These are phyloP conservation scores for Salix suchowensis DNA, from an alignment of 345 rosid species.

Conservation along the genomic window DNA sequence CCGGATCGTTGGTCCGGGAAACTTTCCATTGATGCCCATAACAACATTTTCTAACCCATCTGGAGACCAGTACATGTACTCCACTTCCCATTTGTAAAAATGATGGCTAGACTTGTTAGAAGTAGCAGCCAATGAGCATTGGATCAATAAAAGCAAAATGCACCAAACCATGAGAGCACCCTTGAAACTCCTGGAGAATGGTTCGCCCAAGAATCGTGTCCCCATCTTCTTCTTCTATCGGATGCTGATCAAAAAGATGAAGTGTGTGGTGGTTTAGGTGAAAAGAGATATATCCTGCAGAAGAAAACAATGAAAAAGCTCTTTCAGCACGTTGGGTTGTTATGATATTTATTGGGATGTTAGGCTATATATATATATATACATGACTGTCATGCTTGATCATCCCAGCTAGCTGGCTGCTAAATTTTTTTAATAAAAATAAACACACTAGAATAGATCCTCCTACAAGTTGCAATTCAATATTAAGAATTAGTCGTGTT, in stretches of 20 bases:
- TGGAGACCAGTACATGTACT: conserved; percentile 56
- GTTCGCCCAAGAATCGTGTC: background rate
- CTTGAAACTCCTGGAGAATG: background rate
- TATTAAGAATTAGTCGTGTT: too few species aligned
- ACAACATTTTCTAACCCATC: conserved; percentile 64
- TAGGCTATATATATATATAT: too few species aligned
- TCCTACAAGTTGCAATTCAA: too few species aligned
- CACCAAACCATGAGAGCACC: background rate
- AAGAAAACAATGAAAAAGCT: too few species aligned
- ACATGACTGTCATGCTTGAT: too few species aligned
- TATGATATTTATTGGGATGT: too few species aligned
- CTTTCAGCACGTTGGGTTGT: too few species aligned
- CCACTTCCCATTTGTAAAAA: conserved; percentile 53
- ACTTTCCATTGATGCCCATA: conserved; percentile 75
- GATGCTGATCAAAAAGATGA: background rate
- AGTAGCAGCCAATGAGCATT: background rate
- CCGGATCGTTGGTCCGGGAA: conserved; percentile 80
- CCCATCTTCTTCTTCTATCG: background rate
- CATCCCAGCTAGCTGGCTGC: too few species aligned
- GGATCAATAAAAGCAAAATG: background rate
- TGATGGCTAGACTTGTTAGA: background rate
- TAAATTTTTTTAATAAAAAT: too few species aligned
- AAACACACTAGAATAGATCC: too few species aligned
- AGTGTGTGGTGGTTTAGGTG: background rate
- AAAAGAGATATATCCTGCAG: too few species aligned